phyloP scores from a whole-genome alignment of 495 filamentous ascomycete genomes.

The Neurospora tetrasperma region DNA sequence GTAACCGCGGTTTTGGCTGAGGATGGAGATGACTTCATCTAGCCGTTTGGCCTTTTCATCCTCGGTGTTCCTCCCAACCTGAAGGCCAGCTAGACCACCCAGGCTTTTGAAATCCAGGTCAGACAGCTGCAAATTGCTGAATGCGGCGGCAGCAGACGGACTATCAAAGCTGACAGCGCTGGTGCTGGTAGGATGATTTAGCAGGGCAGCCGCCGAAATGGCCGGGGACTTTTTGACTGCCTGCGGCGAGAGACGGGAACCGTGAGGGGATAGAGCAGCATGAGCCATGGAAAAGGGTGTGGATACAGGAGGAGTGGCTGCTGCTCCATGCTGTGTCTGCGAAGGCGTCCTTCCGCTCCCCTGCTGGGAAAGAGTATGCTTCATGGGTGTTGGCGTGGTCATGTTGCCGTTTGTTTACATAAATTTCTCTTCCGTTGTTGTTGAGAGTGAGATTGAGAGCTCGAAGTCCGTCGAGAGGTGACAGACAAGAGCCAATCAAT shows the following conservation, averaged over 20 bases:
- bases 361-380: conserved; percentile 38
- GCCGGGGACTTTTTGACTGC: conserved; percentile 46
- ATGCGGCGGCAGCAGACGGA: conserved; percentile 40
- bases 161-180: conserved; percentile 41
- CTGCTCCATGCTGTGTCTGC: conserved; percentile 33
- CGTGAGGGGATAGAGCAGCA: conserved; percentile 41
- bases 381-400: conserved; percentile 42
- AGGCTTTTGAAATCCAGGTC: conserved; percentile 34
- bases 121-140: conserved; percentile 34
- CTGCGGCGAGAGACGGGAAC: conserved; percentile 42
- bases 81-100: conserved; percentile 14
- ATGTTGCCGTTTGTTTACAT: conserved; percentile 16
- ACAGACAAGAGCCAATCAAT: not conserved
- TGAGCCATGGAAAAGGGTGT: conserved; percentile 44
- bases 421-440: not conserved
- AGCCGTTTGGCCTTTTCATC: conserved; percentile 48
- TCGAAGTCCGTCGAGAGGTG: not conserved
- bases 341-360: conserved; percentile 31
- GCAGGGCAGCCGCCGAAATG: conserved; percentile 25
- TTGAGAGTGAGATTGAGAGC: not conserved
- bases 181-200: conserved; percentile 25
- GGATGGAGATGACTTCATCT: conserved; percentile 38
- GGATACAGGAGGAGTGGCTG: conserved; percentile 44
- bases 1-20: conserved; percentile 33
- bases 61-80: conserved; percentile 36